A percentile compares a stretch with the other conserved stretches of the same genome.
These are phyloP conservation scores for Kandelia obovata DNA, from an alignment of 345 rosid genomes.

Conservation along the genomic window DNA sequence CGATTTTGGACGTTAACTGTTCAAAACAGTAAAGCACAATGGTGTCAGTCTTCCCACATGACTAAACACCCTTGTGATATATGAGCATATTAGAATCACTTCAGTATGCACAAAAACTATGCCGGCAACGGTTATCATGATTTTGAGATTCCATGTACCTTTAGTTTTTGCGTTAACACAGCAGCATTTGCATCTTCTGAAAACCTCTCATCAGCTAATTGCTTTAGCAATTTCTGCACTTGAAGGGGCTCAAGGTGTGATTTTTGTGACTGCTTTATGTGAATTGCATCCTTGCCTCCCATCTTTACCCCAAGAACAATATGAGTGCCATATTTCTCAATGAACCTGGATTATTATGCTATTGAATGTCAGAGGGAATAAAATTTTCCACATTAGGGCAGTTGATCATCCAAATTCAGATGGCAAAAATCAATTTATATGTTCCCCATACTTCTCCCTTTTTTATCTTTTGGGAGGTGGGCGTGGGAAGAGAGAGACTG, in stretches of 20 bases:
- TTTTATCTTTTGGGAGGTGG: too few relatives aligned
- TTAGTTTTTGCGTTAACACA: slow-evolving; percentile 30
- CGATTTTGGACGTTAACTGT: too few relatives aligned
- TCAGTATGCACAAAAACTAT: neutral
- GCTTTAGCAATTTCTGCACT: slow-evolving; percentile 64
- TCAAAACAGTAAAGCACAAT: too few relatives aligned
- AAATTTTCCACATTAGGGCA: too few relatives aligned
- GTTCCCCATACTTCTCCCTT: too few relatives aligned
- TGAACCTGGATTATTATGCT: slow-evolving; percentile 46
- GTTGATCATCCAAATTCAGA: too few relatives aligned
- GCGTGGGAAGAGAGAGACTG: too few relatives aligned
- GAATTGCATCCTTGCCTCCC: slow-evolving; percentile 86
- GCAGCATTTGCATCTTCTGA: slow-evolving; percentile 31
- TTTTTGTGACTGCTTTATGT: slow-evolving; percentile 62
- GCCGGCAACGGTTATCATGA: neutral
- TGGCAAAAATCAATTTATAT: too few relatives aligned
- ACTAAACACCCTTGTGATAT: too few relatives aligned
- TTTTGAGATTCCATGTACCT: slow-evolving; percentile 35
- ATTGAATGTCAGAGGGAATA: neutral
- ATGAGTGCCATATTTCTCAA: slow-evolving; percentile 85
- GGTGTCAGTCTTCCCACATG: too few relatives aligned
- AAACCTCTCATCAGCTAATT: slow-evolving; percentile 58
- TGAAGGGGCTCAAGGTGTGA: slow-evolving; percentile 54
- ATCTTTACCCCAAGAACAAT: slow-evolving; percentile 68
- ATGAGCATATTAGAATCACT: too few relatives aligned